A percentile compares a stretch with the other conserved stretches of the same genome.
These are phyloP conservation scores for Paecilomyces sp. DNA, from an alignment of 2,329 filamentous ascomycete genomes.

Conservation along the genomic window DNA sequence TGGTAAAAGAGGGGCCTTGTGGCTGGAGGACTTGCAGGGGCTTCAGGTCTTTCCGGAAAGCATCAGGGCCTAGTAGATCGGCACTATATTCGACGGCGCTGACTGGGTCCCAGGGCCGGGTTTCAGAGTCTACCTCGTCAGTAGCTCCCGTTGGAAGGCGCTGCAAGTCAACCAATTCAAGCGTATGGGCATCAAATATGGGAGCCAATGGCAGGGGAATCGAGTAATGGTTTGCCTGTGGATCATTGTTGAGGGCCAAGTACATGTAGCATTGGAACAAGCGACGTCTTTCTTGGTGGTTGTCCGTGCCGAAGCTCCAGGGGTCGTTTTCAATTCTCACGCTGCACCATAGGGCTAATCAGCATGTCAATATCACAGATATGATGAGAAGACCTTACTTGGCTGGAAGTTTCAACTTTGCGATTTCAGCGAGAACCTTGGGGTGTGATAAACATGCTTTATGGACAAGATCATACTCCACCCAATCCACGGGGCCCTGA, in stretches of 20 bases:
- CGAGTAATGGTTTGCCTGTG: slow-evolving; percentile 31
- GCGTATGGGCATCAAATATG: slow-evolving; percentile 51
- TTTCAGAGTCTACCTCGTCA: slow-evolving; percentile 45
- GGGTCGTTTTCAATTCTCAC: slow-evolving; percentile 52
- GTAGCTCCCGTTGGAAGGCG: slow-evolving; percentile 61
- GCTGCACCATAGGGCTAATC: slow-evolving; percentile 19
- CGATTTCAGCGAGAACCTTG: slow-evolving; percentile 51
- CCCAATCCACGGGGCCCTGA: slow-evolving; percentile 51
- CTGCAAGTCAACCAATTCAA: slow-evolving; percentile 63
- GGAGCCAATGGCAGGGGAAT: slow-evolving; percentile 30
- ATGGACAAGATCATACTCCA: slow-evolving; percentile 54
- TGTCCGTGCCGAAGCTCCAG: slow-evolving; percentile 60
- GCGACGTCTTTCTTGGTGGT: slow-evolving; percentile 27
- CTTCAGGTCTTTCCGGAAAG: slow-evolving; percentile 58
- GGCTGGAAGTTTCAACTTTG: slow-evolving; percentile 52
- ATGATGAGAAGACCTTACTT: neutral
- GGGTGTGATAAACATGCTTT: slow-evolving; percentile 48
- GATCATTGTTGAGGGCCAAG: slow-evolving; percentile 25
- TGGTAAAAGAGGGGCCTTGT: slow-evolving; percentile 57
- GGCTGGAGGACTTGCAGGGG: slow-evolving; percentile 59
- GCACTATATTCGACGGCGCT: slow-evolving; percentile 48
- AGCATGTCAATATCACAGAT: neutral
- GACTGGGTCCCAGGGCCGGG: slow-evolving; percentile 50
- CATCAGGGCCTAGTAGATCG: slow-evolving; percentile 56
- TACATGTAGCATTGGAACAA: slow-evolving; percentile 37